phyloP scores from a whole-genome alignment of 306 rosid genomes.

The Adenanthera pavonina region DNA sequence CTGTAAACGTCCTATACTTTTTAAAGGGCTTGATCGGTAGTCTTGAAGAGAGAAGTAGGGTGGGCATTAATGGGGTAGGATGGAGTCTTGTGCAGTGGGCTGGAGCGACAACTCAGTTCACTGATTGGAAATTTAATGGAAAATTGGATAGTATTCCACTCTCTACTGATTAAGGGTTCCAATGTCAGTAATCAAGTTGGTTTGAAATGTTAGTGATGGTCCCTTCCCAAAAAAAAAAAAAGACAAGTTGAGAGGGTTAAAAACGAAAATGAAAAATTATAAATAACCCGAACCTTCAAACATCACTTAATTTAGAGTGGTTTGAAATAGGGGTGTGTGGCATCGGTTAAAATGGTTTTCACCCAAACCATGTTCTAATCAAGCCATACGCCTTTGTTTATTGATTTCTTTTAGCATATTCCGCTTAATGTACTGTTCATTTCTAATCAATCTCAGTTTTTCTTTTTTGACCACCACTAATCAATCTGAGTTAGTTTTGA shows the following conservation, averaged over 20 bases:
- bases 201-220: background rate
- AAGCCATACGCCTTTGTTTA: background rate
- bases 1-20: background rate
- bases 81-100: background rate
- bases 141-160: background rate
- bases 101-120: background rate
- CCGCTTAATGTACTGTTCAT: slow-evolving; percentile 5
- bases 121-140: background rate
- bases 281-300: background rate
- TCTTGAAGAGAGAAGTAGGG: background rate
- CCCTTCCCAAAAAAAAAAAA: no score
- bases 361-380: background rate
- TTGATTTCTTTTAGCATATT: slow-evolving; percentile 16
- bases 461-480: no score
- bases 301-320: background rate
- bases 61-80: background rate
- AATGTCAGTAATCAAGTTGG: background rate
- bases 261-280: background rate
- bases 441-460: background rate
- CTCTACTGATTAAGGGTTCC: background rate
- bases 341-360: background rate
- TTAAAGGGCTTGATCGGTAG: background rate
- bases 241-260: background rate
- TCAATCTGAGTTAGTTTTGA: background rate
- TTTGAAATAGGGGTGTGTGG: background rate